Conservation (phyloP, 345 rosid species). For the Ceriops decandra region DNA sequence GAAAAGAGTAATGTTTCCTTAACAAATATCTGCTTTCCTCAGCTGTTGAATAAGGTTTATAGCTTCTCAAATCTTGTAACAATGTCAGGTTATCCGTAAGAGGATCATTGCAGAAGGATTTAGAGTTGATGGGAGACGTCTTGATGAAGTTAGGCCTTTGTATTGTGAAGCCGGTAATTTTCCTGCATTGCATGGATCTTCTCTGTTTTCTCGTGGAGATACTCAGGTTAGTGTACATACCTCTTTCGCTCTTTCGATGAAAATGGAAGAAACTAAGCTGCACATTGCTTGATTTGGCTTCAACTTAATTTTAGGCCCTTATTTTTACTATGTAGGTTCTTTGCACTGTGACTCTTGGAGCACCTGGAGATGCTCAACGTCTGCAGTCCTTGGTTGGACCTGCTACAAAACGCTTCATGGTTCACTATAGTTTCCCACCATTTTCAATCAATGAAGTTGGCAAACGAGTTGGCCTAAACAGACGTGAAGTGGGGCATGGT, state of each 20-base stretch:
- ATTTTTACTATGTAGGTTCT: slow-evolving; percentile 59
- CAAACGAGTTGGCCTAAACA: slow-evolving; percentile 83
- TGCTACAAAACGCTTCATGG: slow-evolving; percentile 91
- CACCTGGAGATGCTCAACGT: slow-evolving; percentile 86
- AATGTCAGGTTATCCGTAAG: slow-evolving; percentile 74
- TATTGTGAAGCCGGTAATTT: slow-evolving; percentile 68
- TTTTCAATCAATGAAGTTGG: slow-evolving; percentile 92
- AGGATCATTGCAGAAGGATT: slow-evolving; percentile 78
- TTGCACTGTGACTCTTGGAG: slow-evolving; percentile 89
- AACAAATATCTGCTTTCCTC: slow-evolving; percentile 1
- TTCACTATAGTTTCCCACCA: slow-evolving; percentile 97
- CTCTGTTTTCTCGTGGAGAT: slow-evolving; percentile 92
- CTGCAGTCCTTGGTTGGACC: slow-evolving; percentile 85
- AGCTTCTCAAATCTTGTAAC: slow-evolving; percentile 16
- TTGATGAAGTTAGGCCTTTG: slow-evolving; percentile 83
- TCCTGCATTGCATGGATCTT: slow-evolving; percentile 79
- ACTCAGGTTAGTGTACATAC: slow-evolving; percentile 59
- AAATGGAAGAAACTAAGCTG: neutral
- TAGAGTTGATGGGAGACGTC: slow-evolving; percentile 85
- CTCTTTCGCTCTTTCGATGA: neutral
- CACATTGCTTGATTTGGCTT: neutral
- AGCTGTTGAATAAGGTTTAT: slow-evolving; percentile 15
- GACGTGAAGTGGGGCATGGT: slow-evolving; percentile 99
- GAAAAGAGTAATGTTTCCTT: no score
- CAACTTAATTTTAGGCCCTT: neutral